Evolutionary conservation across 2,329 filamentous ascomycete species (phyloP), one percentile per base, ranked within the genome.

Genomic region (Scopulariopsis brevicaulis): DNA sequence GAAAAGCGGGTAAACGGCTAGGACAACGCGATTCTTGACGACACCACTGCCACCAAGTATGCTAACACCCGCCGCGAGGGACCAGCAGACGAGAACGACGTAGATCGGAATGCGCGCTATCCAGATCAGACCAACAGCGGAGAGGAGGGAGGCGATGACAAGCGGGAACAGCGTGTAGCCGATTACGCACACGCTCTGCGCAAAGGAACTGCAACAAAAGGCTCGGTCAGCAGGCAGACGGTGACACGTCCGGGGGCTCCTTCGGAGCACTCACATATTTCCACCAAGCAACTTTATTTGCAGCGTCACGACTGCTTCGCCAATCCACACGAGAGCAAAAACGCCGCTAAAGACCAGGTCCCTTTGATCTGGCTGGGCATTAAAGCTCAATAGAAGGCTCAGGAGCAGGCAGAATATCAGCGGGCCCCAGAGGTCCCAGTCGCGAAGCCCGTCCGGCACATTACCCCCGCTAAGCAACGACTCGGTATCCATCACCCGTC

Each of bases 401-500:
- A 99, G 77, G 59, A 96, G 76, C 63, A 99, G 75, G 66, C 93
- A 96, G 76, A 99, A 99, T 63, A 99, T 85, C 59, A 99, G 77
- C 40, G 94, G 94, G 0, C 94, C 94, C 94, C 94, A 99, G 56
- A 99, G 81, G 78, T 99, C 94, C 94, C 94, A 99, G 74, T 99
- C 92, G 61, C 93, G 79, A 67, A 97, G 74, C 1, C 92, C 92
- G 56, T 95, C 89, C 63, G 87, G 93, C 90, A 96, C 95, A 68
- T 82, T 82, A 64, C 80, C 84, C 69, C 82, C 79, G 59, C 66
- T 73, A 46, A 85, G 73, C 63, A 86, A 69, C 46, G 75, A 70
- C 69, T 86, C 83, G n/a, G 82, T 72, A 69, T 86, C 83, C 72
- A 86, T 75, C 63, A 84, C 81, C 51, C 83, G 73, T 52, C 80